Conservation (phyloP, 805 yeast species). For the Ogataea pilisensis region DNA sequence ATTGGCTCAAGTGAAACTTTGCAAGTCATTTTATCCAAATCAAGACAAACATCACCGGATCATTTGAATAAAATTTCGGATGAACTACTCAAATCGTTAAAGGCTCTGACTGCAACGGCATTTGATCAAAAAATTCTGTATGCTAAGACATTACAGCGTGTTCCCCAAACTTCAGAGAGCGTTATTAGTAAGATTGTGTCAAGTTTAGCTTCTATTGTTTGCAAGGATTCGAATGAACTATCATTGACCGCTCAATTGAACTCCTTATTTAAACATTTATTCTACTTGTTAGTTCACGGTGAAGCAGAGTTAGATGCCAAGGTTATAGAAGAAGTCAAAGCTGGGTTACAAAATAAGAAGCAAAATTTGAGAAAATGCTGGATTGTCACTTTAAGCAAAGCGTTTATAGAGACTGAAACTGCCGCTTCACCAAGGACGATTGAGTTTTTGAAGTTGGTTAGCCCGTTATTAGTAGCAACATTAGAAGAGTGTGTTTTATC, state of each 20-base stretch:
- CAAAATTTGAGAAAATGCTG: slow-evolving; percentile 61
- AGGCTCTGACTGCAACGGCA: slow-evolving; percentile 49
- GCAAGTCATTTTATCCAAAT: slow-evolving; percentile 18
- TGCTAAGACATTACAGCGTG: slow-evolving; percentile 38
- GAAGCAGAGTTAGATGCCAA: slow-evolving; percentile 20
- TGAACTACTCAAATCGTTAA: slow-evolving; percentile 54
- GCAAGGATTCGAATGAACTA: slow-evolving; percentile 74
- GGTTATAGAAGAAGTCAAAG: slow-evolving; percentile 32
- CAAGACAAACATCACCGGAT: slow-evolving; percentile 21
- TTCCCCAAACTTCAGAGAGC: slow-evolving; percentile 21
- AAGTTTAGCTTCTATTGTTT: slow-evolving; percentile 46
- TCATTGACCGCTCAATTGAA: slow-evolving; percentile 48
- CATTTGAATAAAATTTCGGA: slow-evolving; percentile 37
- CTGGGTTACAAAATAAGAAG: slow-evolving; percentile 67
- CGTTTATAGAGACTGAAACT: slow-evolving; percentile 16
- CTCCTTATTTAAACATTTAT: slow-evolving; percentile 45
- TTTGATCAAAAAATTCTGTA: slow-evolving; percentile 62
- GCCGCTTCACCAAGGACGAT: slow-evolving; percentile 12
- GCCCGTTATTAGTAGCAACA: slow-evolving; percentile 27
- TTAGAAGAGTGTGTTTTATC: slow-evolving; percentile 43
- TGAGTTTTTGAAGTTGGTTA: slow-evolving; percentile 10
- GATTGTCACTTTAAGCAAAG: slow-evolving; percentile 49
- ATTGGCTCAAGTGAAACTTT: slow-evolving; percentile 39
- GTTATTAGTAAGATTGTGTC: slow-evolving; percentile 33
- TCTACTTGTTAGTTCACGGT: slow-evolving; percentile 26